Evolutionary conservation across 2,329 filamentous ascomycete genomes (phyloP), one percentile per base, ranked within the genome.

Genomic region (Keithomyces neogunnii): DNA sequence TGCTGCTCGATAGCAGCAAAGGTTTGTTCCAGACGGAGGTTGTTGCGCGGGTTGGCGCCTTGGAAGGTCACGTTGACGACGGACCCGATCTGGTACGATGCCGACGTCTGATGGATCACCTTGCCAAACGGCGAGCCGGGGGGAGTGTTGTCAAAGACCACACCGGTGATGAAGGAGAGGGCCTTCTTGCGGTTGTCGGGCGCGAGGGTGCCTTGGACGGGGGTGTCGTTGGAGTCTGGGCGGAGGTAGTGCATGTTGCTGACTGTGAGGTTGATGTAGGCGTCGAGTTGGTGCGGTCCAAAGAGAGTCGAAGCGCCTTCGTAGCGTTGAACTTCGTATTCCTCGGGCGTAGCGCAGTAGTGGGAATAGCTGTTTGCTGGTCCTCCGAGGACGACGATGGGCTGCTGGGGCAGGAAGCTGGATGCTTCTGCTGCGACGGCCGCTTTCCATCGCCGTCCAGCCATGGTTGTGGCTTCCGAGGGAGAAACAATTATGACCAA

Each of bases 271-370:
- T 95, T 91, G 70, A 96, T 88, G 71, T 93, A 93, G 1, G 90
- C 92, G 36, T 86, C 81, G 9, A 96, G 77, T 1, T 89, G 88
- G 66, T 90, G 82, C 2, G 80, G 86, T 0, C 92, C 92, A 65
- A 88, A 93, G 2, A 97, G 80, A 0, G 92, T 97, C 5, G 87
- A 92, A 0, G 89, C 92, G n/a, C 91, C 92, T 70, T 97, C 92
- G 69, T 96, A 96, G 8, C 92, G 85, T 70, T 96, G 92, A 45
- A 93, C 74, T 10, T 72, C 70, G 65, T 93, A 95, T 66, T 95
- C 88, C 65, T 95, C 88, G 31, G 83, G 78, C 0, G 89, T 92
- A 1, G 84, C 69, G 53, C 89, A 82, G 66, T 92, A 92, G 67
- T 92, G 88, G 28, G 88, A 84, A 66, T 97, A 97, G 53, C 82